A percentile compares a stretch with the other conserved stretches of the same genome.
phyloP scores from a whole-genome alignment of 2,329 filamentous ascomycete genomes.

The Paradendryphiella salina region DNA sequence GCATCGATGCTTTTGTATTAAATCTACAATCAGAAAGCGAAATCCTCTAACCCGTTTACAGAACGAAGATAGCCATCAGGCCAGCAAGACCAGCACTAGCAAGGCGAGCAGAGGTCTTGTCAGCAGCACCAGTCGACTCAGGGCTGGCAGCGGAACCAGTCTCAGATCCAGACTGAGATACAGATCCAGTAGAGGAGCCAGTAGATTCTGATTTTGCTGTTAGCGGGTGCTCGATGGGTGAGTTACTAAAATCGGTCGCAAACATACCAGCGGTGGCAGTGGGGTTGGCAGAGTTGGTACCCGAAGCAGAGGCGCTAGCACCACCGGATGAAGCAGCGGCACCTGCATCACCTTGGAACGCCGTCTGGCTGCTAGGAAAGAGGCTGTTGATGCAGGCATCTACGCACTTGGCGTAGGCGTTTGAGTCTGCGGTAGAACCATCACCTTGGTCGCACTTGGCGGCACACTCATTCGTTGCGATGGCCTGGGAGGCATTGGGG shows the following conservation, averaged over 20 bases:
- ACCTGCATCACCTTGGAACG: slow-evolving; percentile 25
- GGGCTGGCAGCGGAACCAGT: slow-evolving; percentile 27
- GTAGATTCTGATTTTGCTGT: slow-evolving; percentile 2
- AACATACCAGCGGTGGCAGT: slow-evolving; percentile 7
- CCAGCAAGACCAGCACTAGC: slow-evolving; percentile 44
- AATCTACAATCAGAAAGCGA: not conserved
- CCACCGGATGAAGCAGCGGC: slow-evolving; percentile 28
- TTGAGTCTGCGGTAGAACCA: slow-evolving; percentile 52
- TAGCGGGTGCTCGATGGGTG: slow-evolving; percentile 3
- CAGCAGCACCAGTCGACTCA: slow-evolving; percentile 38
- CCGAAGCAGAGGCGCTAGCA: slow-evolving; percentile 24
- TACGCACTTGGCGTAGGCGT: slow-evolving; percentile 55
- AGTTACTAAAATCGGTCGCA: not conserved
- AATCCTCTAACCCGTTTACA: slow-evolving; percentile 30
- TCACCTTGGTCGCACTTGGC: slow-evolving; percentile 58
- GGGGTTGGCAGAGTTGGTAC: slow-evolving; percentile 16
- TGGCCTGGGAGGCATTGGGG: slow-evolving; percentile 55
- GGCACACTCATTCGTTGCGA: slow-evolving; percentile 57
- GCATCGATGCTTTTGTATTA: not conserved
- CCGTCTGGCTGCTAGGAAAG: slow-evolving; percentile 51
- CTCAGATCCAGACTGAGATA: slow-evolving; percentile 24
- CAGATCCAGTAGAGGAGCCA: not conserved
- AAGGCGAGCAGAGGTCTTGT: slow-evolving; percentile 34
- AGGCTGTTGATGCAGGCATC: slow-evolving; percentile 54
- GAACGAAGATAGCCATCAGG: slow-evolving; percentile 45